A percentile compares a stretch with the other conserved stretches of the same genome.
Evolutionary conservation across 1,284 basidiomycete species (phyloP).

Genomic region (Inonotus obliquus): DNA sequence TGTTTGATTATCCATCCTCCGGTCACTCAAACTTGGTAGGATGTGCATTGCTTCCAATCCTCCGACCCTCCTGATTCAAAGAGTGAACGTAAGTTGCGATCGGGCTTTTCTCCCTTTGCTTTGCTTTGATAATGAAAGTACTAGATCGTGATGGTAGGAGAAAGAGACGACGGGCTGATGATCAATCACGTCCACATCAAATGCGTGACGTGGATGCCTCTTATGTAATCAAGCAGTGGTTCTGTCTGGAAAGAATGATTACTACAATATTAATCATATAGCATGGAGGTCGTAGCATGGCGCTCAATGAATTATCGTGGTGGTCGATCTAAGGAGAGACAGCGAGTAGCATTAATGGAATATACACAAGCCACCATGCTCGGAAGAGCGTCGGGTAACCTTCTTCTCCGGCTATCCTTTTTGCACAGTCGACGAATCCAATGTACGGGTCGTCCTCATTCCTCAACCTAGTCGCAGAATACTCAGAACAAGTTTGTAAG

Average conservation of each 20-base stretch:
- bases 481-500: background rate
- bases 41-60: too few species aligned
- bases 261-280: background rate
- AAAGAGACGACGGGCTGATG: too few species aligned
- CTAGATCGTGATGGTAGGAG: too few species aligned
- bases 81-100: too few species aligned
- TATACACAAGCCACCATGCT: conserved; percentile 54
- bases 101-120: too few species aligned
- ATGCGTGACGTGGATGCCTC: too few species aligned
- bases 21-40: too few species aligned
- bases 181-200: too few species aligned
- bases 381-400: conserved; percentile 75
- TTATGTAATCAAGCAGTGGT: too few species aligned
- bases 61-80: too few species aligned
- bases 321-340: background rate
- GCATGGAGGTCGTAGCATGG: background rate
- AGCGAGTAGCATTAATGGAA: background rate
- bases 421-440: conserved; percentile 72
- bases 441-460: conserved; percentile 84
- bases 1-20: too few species aligned
- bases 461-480: conserved; percentile 48
- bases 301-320: background rate
- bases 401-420: conserved; percentile 81
- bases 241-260: background rate
- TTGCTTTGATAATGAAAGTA: too few species aligned